Conservation (phyloP, 1,284 basidiomycete species). For the Butyriboletus regius region DNA sequence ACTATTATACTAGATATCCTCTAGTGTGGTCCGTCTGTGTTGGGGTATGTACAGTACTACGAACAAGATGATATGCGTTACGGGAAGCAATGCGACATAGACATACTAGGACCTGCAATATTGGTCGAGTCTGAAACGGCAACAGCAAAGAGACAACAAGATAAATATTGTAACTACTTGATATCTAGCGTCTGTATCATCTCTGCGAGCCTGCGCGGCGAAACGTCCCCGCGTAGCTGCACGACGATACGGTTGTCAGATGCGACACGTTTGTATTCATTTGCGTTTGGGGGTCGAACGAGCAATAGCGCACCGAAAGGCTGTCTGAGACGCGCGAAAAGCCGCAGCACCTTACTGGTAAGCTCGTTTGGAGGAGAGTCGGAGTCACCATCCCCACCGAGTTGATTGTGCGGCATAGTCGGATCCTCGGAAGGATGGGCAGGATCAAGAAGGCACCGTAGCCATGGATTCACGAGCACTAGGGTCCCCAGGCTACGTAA, state of each 20-base stretch:
- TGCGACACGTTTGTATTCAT: neutral
- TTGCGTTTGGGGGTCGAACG: too few species aligned
- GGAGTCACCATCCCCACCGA: too few species aligned
- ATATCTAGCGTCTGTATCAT: neutral
- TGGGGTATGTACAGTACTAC: too few species aligned
- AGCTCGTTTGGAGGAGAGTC: too few species aligned
- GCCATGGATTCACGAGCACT: conserved; percentile 1
- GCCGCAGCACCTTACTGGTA: neutral
- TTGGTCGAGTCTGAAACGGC: neutral
- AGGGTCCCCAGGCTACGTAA: too few species aligned
- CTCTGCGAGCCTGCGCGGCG: neutral
- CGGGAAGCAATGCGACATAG: neutral
- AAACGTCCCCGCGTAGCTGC: neutral
- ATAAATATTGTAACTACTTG: neutral
- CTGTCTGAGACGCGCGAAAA: neutral
- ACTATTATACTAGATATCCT: too few species aligned
- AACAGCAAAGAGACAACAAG: neutral
- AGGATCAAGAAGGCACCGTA: conserved; percentile 1
- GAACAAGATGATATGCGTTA: neutral
- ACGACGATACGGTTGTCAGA: neutral
- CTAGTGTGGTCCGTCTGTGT: too few species aligned
- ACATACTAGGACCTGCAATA: neutral
- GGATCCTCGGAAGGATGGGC: neutral
- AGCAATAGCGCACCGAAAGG: neutral
- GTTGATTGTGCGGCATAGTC: neutral